These are phyloP conservation scores for Vaccinium darrowii DNA, from an alignment of 148 eudicot genomes.

Conservation along the genomic window DNA sequence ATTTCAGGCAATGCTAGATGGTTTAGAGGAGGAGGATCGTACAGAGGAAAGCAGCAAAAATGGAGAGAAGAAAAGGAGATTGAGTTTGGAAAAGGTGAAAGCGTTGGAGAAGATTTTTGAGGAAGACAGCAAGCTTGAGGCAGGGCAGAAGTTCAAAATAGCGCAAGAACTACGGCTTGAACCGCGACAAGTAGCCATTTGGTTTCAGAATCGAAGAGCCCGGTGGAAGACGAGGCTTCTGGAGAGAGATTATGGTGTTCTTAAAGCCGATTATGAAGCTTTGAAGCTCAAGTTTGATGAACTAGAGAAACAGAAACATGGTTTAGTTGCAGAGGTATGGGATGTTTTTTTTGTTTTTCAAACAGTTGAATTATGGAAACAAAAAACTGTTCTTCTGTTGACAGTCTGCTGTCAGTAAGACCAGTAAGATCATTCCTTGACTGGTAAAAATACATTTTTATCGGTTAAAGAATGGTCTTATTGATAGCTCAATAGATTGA, in stretches of 20 bases:
- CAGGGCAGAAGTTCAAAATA: slow-evolving; percentile 24
- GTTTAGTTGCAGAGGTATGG: slow-evolving; percentile 23
- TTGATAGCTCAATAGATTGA: too few relatives aligned
- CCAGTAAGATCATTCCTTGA: too few relatives aligned
- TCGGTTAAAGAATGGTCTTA: too few relatives aligned
- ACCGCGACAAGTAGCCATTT: slow-evolving; percentile 37
- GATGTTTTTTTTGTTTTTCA: neutral
- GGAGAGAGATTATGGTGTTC: slow-evolving; percentile 27
- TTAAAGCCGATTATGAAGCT: slow-evolving; percentile 30
- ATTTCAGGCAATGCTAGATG: slow-evolving; percentile 29
- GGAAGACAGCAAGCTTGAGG: slow-evolving; percentile 38
- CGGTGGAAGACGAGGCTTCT: slow-evolving; percentile 39
- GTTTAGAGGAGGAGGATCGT: slow-evolving; percentile 21
- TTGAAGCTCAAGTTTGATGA: slow-evolving; percentile 19
- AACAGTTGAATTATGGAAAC: neutral
- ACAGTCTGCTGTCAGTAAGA: too few relatives aligned
- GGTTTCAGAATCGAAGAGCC: slow-evolving; percentile 47
- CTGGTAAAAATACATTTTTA: too few relatives aligned
- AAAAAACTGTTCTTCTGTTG: neutral
- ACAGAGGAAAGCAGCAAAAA: slow-evolving; percentile 17
- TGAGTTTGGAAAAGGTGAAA: slow-evolving; percentile 30
- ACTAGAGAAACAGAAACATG: slow-evolving; percentile 23
- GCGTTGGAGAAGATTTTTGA: slow-evolving; percentile 34
- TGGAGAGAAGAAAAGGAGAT: slow-evolving; percentile 26
- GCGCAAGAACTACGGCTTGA: slow-evolving; percentile 35